Evolutionary conservation across 1,284 basidiomycete species (phyloP), one percentile per base, ranked within the genome.

Genomic region (Ustilago curta): DNA sequence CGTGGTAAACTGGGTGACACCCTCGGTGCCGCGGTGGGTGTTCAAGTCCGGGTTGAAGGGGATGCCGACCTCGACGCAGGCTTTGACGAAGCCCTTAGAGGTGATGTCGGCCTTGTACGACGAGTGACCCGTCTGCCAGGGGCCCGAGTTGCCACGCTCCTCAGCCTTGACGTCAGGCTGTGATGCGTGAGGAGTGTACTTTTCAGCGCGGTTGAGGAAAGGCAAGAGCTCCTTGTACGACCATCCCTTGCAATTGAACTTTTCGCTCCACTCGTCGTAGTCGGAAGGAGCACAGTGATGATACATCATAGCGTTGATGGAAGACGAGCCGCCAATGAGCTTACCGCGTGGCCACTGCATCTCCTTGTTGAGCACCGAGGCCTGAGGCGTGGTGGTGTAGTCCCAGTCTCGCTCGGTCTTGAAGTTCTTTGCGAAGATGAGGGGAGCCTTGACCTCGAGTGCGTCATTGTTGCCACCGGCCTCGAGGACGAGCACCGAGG

Each of bases 291-390:
- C 59, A 29, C 65, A 66, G 59, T 77, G 77, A 43, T 80, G 78
- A 44, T 71, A 71, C 47, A 87, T 69, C 73, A 76, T 76, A 23
- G 81, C 82, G 63, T 88, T 89, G 60, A 88, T 87, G 19, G 84
- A 83, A 4, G 86, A 86, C 0, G 80, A 84, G 0, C 88, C 88
- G 4, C 88, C 73, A n/a, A 78, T 53, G 21, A 77, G 49, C 59
- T 74, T 73, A 27, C 76, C 74, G 21, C 78, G 58, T 2, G 77
- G 77, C 77, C 73, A 79, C 58, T 71, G 73, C 54, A 75, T 63
- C 61, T 74, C 59, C 14, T 56, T 42, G 58, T 65, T 62, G 40
- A 45, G 53, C 42, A 80, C 59, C 6, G 64, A 18, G 27, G 59
- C 6, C 62, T 80, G 76, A 4, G 73, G 56, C 0, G 66, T 65